These are phyloP conservation scores for Triadica sebifera DNA, from an alignment of 345 rosid species.

Conservation along the genomic window DNA sequence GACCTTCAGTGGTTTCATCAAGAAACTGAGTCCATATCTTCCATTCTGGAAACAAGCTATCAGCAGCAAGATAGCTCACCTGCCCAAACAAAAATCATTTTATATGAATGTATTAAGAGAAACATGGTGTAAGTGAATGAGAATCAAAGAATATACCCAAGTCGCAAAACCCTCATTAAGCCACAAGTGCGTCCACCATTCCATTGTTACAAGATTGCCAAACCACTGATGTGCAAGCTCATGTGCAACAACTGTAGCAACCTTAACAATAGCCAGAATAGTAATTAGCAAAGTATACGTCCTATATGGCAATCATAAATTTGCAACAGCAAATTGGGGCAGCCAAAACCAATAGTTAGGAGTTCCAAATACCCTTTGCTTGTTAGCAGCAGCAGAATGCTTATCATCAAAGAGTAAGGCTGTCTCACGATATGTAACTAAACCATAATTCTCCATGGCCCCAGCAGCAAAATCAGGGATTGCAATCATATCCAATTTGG, in stretches of 20 bases:
- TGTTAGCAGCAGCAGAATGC: conserved; percentile 96
- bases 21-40: conserved; percentile 98
- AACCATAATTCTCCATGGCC: conserved; percentile 98
- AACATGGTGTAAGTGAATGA: not conserved
- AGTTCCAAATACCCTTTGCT: conserved; percentile 65
- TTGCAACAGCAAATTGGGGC: conserved; percentile 7
- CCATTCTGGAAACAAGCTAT: conserved; percentile 94
- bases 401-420: conserved; percentile 86
- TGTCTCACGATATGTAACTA: conserved; percentile 91
- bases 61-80: conserved; percentile 96
- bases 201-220: conserved; percentile 99
- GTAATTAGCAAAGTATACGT: conserved; percentile 6
- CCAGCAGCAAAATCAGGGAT: conserved; percentile 98
- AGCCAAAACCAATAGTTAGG: conserved; percentile 8
- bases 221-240: conserved; percentile 99
- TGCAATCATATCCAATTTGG: conserved; percentile 95
- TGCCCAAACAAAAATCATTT: conserved; percentile 34
- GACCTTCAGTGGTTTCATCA: conserved; percentile 77
- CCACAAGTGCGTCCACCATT: conserved; percentile 99
- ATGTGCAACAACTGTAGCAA: conserved; percentile 94
- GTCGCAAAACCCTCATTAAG: conserved; percentile 99
- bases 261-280: conserved; percentile 45
- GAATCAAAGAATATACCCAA: conserved; percentile 57
- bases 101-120: conserved; percentile 10
- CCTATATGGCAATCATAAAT: not conserved